Evolutionary conservation across 352 stramenopile genomes (phyloP).

Genomic region (Globisporangium splendens): DNA sequence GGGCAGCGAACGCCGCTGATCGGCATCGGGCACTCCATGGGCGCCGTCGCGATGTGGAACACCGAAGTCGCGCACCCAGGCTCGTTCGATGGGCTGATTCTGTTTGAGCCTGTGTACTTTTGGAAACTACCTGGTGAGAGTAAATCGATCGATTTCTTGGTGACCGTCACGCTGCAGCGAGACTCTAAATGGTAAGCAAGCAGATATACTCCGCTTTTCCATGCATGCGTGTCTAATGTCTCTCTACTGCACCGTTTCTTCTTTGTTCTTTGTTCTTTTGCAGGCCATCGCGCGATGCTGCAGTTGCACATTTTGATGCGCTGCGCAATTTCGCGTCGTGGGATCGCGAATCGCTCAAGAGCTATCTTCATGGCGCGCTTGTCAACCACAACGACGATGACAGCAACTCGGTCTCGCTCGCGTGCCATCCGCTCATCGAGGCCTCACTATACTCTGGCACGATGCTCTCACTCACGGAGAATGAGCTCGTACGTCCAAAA

Average conservation of each 20-base stretch:
- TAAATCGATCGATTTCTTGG: constrained; percentile 26
- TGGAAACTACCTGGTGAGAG: too few relatives aligned
- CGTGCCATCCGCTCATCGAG: constrained; percentile 38
- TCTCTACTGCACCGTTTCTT: too few relatives aligned
- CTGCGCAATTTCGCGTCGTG: constrained; percentile 28
- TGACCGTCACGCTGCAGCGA: constrained; percentile 27
- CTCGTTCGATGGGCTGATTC: constrained; percentile 36
- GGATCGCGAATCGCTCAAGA: constrained; percentile 25
- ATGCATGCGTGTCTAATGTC: too few relatives aligned
- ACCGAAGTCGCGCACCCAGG: constrained; percentile 27
- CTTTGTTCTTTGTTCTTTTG: too few relatives aligned
- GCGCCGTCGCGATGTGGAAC: constrained; percentile 32
- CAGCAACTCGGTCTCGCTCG: constrained; percentile 12
- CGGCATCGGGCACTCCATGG: constrained; percentile 51
- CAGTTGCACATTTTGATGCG: constrained; percentile 10
- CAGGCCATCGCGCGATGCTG: constrained; percentile 21
- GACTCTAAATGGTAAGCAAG: constrained; percentile 8
- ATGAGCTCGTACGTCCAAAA: constrained; percentile 24
- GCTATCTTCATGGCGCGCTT: constrained; percentile 22
- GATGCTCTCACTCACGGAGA: constrained; percentile 19
- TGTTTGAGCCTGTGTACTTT: constrained; percentile 40
- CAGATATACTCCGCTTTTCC: too few relatives aligned
- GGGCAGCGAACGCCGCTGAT: constrained; percentile 25
- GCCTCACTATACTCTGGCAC: constrained; percentile 29
- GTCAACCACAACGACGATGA: constrained; percentile 11